These are phyloP conservation scores for Exophiala sp. DNA, from an alignment of 2,329 filamentous ascomycete genomes.

Conservation along the genomic window DNA sequence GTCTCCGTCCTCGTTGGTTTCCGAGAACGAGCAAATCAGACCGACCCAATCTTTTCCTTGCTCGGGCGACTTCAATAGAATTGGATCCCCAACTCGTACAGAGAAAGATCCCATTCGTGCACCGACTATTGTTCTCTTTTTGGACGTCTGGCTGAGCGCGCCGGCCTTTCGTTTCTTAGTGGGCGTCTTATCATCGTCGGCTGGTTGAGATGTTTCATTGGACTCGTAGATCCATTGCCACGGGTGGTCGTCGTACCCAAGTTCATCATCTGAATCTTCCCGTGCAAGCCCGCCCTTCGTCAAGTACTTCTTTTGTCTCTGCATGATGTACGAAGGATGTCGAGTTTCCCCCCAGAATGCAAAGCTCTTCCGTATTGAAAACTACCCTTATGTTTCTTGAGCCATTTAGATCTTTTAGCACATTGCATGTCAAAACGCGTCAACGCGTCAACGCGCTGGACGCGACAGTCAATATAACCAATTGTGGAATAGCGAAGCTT, in stretches of 20 bases:
- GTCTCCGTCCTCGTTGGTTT: constrained; percentile 65
- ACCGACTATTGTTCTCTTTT: constrained; percentile 57
- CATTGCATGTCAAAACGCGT: background rate
- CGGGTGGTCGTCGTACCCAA: constrained; percentile 63
- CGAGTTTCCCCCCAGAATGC: no score
- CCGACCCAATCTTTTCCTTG: constrained; percentile 87
- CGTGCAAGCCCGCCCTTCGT: constrained; percentile 58
- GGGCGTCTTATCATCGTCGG: constrained; percentile 21
- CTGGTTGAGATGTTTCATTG: constrained; percentile 23
- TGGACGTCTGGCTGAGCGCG: constrained; percentile 16
- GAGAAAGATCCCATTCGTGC: constrained; percentile 76
- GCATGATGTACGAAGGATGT: constrained; percentile 8
- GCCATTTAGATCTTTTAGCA: no score
- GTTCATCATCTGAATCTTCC: constrained; percentile 84
- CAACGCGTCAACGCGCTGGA: background rate
- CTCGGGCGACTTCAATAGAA: constrained; percentile 82
- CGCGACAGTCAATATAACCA: background rate
- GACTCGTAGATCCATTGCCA: constrained; percentile 74
- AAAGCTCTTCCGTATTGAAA: no score
- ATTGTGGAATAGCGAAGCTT: background rate
- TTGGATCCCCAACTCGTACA: constrained; percentile 73
- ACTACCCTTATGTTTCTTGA: no score
- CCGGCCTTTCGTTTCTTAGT: constrained; percentile 28
- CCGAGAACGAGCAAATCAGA: constrained; percentile 74
- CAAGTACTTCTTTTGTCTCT: constrained; percentile 42